These are phyloP conservation scores for Phytophthora aleatoria DNA, from an alignment of 352 stramenopile genomes.

Conservation along the genomic window DNA sequence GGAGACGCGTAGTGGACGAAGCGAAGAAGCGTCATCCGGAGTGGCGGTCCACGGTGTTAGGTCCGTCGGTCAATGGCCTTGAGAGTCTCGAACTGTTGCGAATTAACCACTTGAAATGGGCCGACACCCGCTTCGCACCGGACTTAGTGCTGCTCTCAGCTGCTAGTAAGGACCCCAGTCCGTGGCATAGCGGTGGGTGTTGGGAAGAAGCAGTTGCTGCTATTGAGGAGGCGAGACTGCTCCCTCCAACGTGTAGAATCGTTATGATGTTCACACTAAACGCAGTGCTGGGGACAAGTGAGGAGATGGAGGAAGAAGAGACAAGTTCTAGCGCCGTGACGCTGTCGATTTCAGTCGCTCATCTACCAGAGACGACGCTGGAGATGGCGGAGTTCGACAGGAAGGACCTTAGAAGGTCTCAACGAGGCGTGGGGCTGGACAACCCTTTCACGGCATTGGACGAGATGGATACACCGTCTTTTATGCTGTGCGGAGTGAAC, in stretches of 20 bases:
- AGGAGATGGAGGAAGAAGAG: not conserved
- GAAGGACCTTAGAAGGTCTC: conserved; percentile 50
- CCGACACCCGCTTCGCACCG: conserved; percentile 45
- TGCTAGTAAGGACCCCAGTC: conserved; percentile 29
- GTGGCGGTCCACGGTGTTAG: conserved; percentile 48
- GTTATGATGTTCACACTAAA: conserved; percentile 46
- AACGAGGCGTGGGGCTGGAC: conserved; percentile 38
- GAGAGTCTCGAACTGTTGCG: conserved; percentile 46
- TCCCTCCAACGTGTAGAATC: conserved; percentile 47
- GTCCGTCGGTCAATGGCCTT: conserved; percentile 17
- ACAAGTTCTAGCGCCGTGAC: conserved; percentile 31
- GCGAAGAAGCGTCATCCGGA: conserved; percentile 32
- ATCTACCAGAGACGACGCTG: conserved; percentile 52
- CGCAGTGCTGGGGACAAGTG: conserved; percentile 24
- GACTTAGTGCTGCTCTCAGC: conserved; percentile 45
- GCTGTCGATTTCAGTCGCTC: conserved; percentile 39
- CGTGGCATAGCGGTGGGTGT: conserved; percentile 41
- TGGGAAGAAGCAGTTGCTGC: conserved; percentile 44
- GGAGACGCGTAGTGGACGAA: conserved; percentile 22
- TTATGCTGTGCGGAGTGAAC: conserved; percentile 67
- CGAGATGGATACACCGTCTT: conserved; percentile 33
- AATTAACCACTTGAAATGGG: conserved; percentile 35
- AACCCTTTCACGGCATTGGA: conserved; percentile 36
- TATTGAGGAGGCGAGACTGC: conserved; percentile 41
- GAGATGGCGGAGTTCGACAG: conserved; percentile 55